A percentile compares a stretch with the other conserved stretches of the same genome.
Conservation (phyloP, 2,329 filamentous ascomycete genomes). For the Nothophoma quercina region DNA sequence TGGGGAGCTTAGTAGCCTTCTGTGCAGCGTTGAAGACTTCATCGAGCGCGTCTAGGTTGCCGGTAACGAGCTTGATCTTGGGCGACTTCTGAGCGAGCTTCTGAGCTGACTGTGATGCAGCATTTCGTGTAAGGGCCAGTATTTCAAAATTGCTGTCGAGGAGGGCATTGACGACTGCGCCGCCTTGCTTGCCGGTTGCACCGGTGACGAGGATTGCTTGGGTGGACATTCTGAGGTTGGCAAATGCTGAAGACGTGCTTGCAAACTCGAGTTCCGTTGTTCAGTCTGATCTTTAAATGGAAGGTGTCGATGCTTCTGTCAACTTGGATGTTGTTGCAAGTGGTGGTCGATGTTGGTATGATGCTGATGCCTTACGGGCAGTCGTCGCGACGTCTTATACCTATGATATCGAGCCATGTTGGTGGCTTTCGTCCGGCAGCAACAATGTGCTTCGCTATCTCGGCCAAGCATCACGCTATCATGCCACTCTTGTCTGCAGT, state of each 20-base stretch:
- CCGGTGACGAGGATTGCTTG: slow-evolving; percentile 51
- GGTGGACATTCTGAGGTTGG: slow-evolving; percentile 9
- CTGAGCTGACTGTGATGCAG: slow-evolving; percentile 58
- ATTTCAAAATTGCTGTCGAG: slow-evolving; percentile 56
- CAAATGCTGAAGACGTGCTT: neutral
- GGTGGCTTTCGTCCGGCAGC: no score
- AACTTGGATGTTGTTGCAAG: no score
- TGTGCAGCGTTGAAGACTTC: slow-evolving; percentile 59
- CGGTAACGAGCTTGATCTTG: slow-evolving; percentile 62
- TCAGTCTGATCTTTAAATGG: no score
- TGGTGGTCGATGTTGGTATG: no score
- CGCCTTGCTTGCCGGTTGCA: slow-evolving; percentile 57
- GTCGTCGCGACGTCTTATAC: no score
- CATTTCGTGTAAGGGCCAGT: slow-evolving; percentile 64
- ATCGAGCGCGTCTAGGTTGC: slow-evolving; percentile 60
- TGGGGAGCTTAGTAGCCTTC: slow-evolving; percentile 33
- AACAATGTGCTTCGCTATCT: no score
- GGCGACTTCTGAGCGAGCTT: slow-evolving; percentile 55
- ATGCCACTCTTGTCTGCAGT: no score
- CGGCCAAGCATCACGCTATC: no score
- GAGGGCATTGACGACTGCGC: slow-evolving; percentile 51
- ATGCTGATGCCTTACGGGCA: no score
- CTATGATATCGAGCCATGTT: no score
- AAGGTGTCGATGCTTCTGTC: no score
- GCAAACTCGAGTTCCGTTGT: no score